These are phyloP conservation scores for Kockiozyma suomiensis DNA, from an alignment of 805 yeast species.

Conservation along the genomic window DNA sequence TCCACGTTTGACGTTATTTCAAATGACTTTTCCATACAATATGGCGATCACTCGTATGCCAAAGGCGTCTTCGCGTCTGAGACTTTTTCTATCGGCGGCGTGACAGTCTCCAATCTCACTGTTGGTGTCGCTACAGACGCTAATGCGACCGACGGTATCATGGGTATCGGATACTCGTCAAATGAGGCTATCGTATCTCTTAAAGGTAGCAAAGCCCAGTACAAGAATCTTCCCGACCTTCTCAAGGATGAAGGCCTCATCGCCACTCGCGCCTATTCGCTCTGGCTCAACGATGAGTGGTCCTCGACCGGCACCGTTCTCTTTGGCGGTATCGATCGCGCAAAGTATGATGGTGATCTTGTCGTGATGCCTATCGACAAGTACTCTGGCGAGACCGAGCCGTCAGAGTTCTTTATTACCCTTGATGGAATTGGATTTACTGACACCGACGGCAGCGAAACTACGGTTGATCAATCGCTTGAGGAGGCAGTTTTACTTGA, in stretches of 20 bases:
- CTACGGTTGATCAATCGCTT: conserved; percentile 9
- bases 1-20: conserved; percentile 34
- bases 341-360: conserved; percentile 51
- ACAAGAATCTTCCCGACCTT: conserved; percentile 67
- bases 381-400: conserved; percentile 16
- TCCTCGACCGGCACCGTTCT: conserved; percentile 38
- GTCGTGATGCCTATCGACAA: conserved; percentile 15
- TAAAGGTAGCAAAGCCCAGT: conserved; percentile 39
- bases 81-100: conserved; percentile 54
- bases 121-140: conserved; percentile 75
- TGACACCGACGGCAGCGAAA: conserved; percentile 9
- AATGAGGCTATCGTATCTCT: conserved; percentile 40
- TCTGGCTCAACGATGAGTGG: conserved; percentile 53
- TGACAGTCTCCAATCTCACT: conserved; percentile 54
- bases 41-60: conserved; percentile 54
- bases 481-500: conserved; percentile 52
- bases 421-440: conserved; percentile 28
- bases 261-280: conserved; percentile 58
- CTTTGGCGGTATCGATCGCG: conserved; percentile 58
- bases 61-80: conserved; percentile 68
- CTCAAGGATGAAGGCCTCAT: conserved; percentile 62
- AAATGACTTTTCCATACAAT: conserved; percentile 43
- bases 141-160: conserved; percentile 60
- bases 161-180: conserved; percentile 47
- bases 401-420: conserved; percentile 30